Conservation (phyloP, 2,329 filamentous ascomycete genomes). For the Pleoardoris graminearum region DNA sequence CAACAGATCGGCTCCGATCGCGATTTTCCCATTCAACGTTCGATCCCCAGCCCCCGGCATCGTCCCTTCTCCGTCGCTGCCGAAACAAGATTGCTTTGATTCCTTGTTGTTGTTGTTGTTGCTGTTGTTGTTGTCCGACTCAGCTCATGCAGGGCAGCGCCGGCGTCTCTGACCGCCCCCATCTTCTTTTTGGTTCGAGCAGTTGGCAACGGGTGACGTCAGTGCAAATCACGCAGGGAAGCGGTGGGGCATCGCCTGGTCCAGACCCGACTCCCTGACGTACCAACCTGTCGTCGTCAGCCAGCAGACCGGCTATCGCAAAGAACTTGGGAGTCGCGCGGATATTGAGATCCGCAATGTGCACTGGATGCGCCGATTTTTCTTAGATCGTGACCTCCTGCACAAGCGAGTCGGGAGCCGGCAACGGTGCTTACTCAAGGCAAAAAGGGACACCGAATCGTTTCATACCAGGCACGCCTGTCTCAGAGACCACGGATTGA, state of each 20-base stretch:
- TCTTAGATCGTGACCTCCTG: background rate
- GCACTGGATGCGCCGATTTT: too few species aligned
- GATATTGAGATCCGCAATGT: background rate
- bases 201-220: too few species aligned
- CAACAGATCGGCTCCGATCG: slow-evolving; percentile 5
- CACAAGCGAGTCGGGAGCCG: background rate
- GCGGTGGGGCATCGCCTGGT: background rate
- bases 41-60: background rate
- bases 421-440: background rate
- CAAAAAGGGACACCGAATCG: too few species aligned
- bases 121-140: background rate
- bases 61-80: background rate
- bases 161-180: background rate
- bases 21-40: background rate
- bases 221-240: too few species aligned
- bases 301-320: background rate
- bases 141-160: too few species aligned
- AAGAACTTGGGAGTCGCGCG: background rate
- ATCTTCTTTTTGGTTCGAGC: background rate
- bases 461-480: too few species aligned
- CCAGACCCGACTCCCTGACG: slow-evolving; percentile 3
- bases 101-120: background rate
- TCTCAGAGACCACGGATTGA: background rate
- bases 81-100: background rate
- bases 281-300: background rate